Base-by-base conservation (phyloP, 73 alveolate genomes). In the Durusdinium trenchii region DNA sequence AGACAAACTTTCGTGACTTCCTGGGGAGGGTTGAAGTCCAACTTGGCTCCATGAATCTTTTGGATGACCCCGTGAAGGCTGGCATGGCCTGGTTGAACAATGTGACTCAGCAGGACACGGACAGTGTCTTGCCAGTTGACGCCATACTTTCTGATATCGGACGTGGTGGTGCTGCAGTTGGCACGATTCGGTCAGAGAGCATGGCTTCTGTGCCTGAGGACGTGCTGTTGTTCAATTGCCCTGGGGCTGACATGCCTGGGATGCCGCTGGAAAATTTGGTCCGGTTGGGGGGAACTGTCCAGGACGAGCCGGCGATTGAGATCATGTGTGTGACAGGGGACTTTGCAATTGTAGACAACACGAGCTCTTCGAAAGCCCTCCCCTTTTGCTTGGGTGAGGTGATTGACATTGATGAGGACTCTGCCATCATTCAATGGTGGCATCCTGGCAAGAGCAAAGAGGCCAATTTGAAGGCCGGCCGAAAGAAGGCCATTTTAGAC, bases 211-310 rank as follows among this genome's bases (percentile, higher is more conserved):
- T 82, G 23, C 92, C 92, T 23, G 69, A 46, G 3, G 92, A 82
- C 32, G 23, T 82, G 9, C 71, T 82, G 35, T 30, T 47, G 47
- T 23, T 35, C 35, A 46, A 82, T 71, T 82, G 92, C 71, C 92
- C 92, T 10, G 92, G 92, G 38, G 86, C 45, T 40, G 86, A 76
- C 10, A 40, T 43, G 5, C 86, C 86, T 7, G 86, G 86, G 18
- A 40, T 76, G 57, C 86, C 86, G 9, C 20, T 76, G 86, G 86
- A 76, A 38, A 43, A 42, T 38, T 23, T 76, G 54, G 38, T 76
- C 18, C 2, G 20, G 32, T 36, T 76, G 4, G 86, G 38, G 36
- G 69, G 69, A 57, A 23, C 69, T 57, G 86, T 9, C 36, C 10
- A 76, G 5, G 61, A 14, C 9, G n/a, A 3, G 38, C 86, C 86